A percentile compares a stretch with the other conserved stretches of the same genome.
Conservation (phyloP, 1,284 basidiomycete genomes). For the Ceratobasidium sp. region DNA sequence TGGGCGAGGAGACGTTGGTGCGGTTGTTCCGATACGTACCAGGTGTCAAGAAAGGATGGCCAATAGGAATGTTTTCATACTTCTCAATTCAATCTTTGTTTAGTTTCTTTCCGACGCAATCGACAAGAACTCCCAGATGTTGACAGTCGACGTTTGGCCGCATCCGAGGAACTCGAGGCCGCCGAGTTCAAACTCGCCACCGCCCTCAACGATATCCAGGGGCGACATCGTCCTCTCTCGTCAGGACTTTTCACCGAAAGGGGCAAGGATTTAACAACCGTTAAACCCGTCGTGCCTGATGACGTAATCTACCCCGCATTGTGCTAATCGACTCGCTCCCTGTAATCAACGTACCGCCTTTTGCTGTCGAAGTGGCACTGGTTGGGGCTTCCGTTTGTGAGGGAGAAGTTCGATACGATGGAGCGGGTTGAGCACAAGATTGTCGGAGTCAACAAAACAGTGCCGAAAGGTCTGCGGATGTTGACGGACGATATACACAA, state of each 20-base stretch:
- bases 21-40: slow-evolving; percentile 78
- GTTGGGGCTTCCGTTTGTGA: slow-evolving; percentile 73
- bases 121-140: slow-evolving; percentile 72
- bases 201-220: no score
- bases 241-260: slow-evolving; percentile 52
- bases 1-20: slow-evolving; percentile 71
- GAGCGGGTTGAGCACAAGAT: slow-evolving; percentile 82
- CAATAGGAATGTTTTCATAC: slow-evolving; percentile 62
- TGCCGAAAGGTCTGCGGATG: slow-evolving; percentile 78
- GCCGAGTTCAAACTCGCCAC: no score
- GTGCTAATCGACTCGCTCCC: slow-evolving; percentile 69
- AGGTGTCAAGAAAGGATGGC: slow-evolving; percentile 82
- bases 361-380: slow-evolving; percentile 68
- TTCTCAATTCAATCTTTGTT: not conserved
- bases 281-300: slow-evolving; percentile 39
- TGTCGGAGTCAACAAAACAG: slow-evolving; percentile 63
- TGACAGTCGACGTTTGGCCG: slow-evolving; percentile 70
- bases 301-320: slow-evolving; percentile 56
- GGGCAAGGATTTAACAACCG: slow-evolving; percentile 44
- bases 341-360: slow-evolving; percentile 65
- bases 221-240: no score
- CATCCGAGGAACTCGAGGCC: no score
- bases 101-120: slow-evolving; percentile 56
- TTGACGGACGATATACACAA: no score
- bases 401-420: slow-evolving; percentile 80